A percentile compares a stretch with the other conserved stretches of the same genome.
Evolutionary conservation across 805 yeast genomes (phyloP).

Genomic region (Nakazawaea holstii): DNA sequence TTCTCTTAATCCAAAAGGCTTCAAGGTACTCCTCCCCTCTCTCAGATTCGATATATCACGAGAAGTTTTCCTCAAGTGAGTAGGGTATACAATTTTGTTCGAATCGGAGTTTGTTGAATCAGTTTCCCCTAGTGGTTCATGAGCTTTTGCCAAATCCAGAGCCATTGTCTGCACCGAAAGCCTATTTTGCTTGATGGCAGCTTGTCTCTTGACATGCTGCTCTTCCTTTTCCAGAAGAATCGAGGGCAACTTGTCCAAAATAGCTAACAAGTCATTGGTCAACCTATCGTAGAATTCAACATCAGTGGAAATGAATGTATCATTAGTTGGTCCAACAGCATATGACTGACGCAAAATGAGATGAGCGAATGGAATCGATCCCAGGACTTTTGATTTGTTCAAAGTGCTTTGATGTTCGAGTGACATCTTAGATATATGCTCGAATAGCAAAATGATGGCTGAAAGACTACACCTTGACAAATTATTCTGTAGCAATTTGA

Average conservation of each 20-base stretch:
- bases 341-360: not conserved
- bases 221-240: not conserved
- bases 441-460: not conserved
- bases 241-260: not conserved
- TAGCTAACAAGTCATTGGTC: not conserved
- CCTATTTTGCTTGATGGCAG: not conserved
- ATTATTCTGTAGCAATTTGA: not conserved
- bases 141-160: not conserved
- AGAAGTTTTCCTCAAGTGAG: not conserved
- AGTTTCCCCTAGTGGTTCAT: not conserved
- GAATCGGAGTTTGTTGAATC: not conserved
- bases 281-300: not conserved
- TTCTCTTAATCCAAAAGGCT: conserved; percentile 1
- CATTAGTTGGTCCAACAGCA: not conserved
- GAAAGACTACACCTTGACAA: conserved; percentile 2
- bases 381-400: not conserved
- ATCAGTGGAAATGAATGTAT: not conserved
- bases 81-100: not conserved
- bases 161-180: not conserved
- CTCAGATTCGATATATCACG: not conserved
- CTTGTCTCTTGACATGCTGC: not conserved
- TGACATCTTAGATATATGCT: not conserved
- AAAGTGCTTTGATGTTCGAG: not conserved
- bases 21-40: not conserved
- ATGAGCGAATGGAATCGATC: not conserved